Evolutionary conservation across 805 yeast species (phyloP), one percentile per base, ranked within the genome.

Genomic region (Zygosaccharomyces bisporus): DNA sequence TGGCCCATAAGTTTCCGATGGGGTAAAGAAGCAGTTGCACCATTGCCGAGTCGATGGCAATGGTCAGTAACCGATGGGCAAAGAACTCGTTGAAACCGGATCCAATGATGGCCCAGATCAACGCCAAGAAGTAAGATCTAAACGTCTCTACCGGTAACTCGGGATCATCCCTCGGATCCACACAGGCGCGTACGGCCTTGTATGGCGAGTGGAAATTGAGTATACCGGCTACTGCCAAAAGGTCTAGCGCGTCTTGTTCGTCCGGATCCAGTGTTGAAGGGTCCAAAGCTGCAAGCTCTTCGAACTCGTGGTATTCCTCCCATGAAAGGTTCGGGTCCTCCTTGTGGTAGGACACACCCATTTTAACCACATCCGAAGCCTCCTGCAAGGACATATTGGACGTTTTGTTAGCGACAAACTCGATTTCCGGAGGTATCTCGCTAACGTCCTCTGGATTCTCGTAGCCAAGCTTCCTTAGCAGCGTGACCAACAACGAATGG

Each of bases 161-260:
- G 1, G 70, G 68, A 55, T 77, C 79, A 55, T 77, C 81, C 24
- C 67, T 49, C 24, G 77, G 71, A 17, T 77, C 75, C 33, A 79
- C 76, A 17, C 81, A 75, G 20, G 85, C 76, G 60, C 87, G 72
- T 16, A 81, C 86, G 61, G 81, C 86, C 1, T 83, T 78, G 57
- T 80, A 81, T 7, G 85, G 84, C 16, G 80, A 75, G 52, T 70
- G 66, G 49, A 56, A 74, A 64, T 58, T 50, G n/a, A 69, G 67
- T 23, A 63, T 53, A 24, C 70, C 67, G 17, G 75, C 76, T 27
- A 56, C 51, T 14, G 55, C 52, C 41, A 63, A 58, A 18, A 58
- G 49, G 18, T 53, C 55, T 49, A 60, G 58, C 17, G 50, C 51
- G 41, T 57, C 60, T 24, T 44, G 45, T 31, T 51, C 46, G 18